Base-by-base conservation (phyloP, 164 flowering plant genomes). In the Annona cherimola region DNA sequence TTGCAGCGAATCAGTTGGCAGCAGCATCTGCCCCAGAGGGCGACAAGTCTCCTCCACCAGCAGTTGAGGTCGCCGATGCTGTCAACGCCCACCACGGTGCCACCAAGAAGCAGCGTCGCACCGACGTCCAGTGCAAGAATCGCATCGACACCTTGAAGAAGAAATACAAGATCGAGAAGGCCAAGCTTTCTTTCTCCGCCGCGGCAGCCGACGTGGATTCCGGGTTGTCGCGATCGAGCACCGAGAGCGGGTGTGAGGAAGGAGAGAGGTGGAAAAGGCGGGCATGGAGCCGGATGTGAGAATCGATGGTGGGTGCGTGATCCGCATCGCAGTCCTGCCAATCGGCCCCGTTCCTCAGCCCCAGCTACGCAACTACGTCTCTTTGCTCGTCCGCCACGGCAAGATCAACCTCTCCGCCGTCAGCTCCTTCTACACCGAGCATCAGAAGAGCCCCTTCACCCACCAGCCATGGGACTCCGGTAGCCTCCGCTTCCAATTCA, bases 351-450 rank as follows among this genome's bases (percentile, higher is more conserved):
- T n/a, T n/a, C n/a, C n/a, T n/a, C n/a, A n/a, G n/a, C n/a, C n/a
- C n/a, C n/a, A n/a, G n/a, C n/a, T n/a, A n/a, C n/a, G n/a, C n/a
- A n/a, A n/a, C n/a, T n/a, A n/a, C n/a, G n/a, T n/a, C n/a, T n/a
- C n/a, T n/a, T n/a, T n/a, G n/a, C n/a, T n/a, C n/a, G n/a, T n/a
- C n/a, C n/a, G n/a, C n/a, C n/a, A n/a, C n/a, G n/a, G n/a, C n/a
- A n/a, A n/a, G n/a, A n/a, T n/a, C n/a, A n/a, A n/a, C n/a, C n/a
- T n/a, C n/a, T n/a, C n/a, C n/a, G n/a, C n/a, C n/a, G n/a, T n/a
- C n/a, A n/a, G n/a, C n/a, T n/a, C n/a, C n/a, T n/a, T 96, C 89
- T 96, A 96, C 87, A 89, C 94, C 1, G 98, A 93, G 85, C 95
- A 96, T 79, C 99, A 96, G 86, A 96, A 96, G 77, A 85, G 90